A percentile compares a stretch with the other conserved stretches of the same genome.
These are phyloP conservation scores for Hepatocystis sp. DNA, from an alignment of 169 alveolate species.

Conservation along the genomic window DNA sequence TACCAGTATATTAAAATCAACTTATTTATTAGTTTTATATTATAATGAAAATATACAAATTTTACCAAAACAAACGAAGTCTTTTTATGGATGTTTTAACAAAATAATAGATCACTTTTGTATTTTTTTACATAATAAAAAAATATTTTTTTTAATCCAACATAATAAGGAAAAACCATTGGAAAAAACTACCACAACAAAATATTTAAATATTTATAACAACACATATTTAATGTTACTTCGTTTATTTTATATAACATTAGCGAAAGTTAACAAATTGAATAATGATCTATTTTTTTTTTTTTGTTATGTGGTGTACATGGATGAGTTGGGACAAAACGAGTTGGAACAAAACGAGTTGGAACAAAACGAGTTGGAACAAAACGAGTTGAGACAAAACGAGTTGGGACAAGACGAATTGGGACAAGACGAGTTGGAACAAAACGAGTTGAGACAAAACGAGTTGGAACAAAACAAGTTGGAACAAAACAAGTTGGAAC, in stretches of 20 bases:
- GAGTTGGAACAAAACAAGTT: too few species aligned
- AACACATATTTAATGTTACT: constrained; percentile 38
- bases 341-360: background rate
- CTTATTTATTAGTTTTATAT: constrained; percentile 4
- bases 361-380: background rate
- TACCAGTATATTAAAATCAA: constrained; percentile 34
- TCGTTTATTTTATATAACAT: constrained; percentile 17
- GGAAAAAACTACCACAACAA: background rate
- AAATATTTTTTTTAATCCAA: constrained; percentile 15
- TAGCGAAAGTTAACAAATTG: constrained; percentile 15
- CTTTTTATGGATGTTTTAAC: constrained; percentile 56
- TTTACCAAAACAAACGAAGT: constrained; percentile 51
- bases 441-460: too few species aligned
- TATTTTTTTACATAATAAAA: constrained; percentile 42
- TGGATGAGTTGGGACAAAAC: too few species aligned
- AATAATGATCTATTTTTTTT: constrained; percentile 65
- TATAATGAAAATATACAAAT: constrained; percentile 48
- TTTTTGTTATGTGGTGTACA: constrained; percentile 19
- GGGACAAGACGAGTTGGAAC: too few species aligned
- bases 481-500: too few species aligned
- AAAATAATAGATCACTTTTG: constrained; percentile 50
- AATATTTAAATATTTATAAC: constrained; percentile 17
- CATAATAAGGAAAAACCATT: background rate
- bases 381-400: background rate
- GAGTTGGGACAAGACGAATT: background rate